phyloP scores from a whole-genome alignment of 495 filamentous ascomycete genomes.

The Trichodelitschia bisporula region DNA sequence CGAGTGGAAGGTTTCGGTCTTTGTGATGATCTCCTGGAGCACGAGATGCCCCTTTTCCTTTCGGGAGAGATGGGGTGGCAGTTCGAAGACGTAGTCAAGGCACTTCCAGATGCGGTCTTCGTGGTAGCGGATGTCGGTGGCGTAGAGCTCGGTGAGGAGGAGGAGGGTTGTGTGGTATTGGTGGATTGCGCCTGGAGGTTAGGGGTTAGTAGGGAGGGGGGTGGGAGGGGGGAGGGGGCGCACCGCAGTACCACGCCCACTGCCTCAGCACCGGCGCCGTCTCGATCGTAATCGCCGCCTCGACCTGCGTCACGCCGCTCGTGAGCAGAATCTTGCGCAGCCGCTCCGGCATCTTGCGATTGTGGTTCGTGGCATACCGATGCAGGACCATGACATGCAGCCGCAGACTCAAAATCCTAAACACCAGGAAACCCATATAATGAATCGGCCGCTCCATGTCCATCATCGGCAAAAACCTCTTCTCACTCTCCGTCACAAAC shows the following conservation, averaged over 20 bases:
- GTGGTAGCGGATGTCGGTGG: slow-evolving; percentile 26
- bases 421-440: slow-evolving; percentile 29
- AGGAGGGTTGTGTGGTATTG: slow-evolving; percentile 24
- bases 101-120: slow-evolving; percentile 41
- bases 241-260: slow-evolving; percentile 22
- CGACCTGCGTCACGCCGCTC: slow-evolving; percentile 27
- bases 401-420: slow-evolving; percentile 32
- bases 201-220: too few species aligned
- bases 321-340: slow-evolving; percentile 23
- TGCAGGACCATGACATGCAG: slow-evolving; percentile 40
- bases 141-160: slow-evolving; percentile 25
- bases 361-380: slow-evolving; percentile 22
- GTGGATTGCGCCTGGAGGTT: slow-evolving; percentile 16
- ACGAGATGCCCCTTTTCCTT: slow-evolving; percentile 19
- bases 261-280: slow-evolving; percentile 22
- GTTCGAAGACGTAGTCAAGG: slow-evolving; percentile 43
- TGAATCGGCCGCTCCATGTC: slow-evolving; percentile 32
- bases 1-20: slow-evolving; percentile 15
- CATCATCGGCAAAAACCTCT: slow-evolving; percentile 32
- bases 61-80: slow-evolving; percentile 21
- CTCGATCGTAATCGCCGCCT: slow-evolving; percentile 34
- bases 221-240: slow-evolving; percentile 12
- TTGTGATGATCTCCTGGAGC: slow-evolving; percentile 16
- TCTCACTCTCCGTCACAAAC: slow-evolving; percentile 29
- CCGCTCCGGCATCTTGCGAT: slow-evolving; percentile 26